phyloP scores from a whole-genome alignment of 179 eudicot species.

The Silene coronaria region DNA sequence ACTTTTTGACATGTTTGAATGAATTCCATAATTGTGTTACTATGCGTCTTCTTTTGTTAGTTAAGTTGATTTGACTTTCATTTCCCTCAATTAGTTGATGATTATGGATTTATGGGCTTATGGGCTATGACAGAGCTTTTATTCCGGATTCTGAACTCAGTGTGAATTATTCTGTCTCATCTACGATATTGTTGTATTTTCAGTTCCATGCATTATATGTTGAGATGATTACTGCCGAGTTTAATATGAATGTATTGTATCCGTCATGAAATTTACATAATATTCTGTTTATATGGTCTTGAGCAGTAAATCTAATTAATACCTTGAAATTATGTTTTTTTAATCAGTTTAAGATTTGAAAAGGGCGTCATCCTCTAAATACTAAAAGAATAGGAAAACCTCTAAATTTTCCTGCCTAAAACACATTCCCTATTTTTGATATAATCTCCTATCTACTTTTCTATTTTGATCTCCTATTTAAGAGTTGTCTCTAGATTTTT shows the following conservation, averaged over 20 bases:
- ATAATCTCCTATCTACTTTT: too few relatives aligned
- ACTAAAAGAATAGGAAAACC: too few relatives aligned
- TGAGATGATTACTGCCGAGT: not conserved
- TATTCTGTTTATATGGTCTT: not conserved
- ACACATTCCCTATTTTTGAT: too few relatives aligned
- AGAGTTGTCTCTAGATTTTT: too few relatives aligned
- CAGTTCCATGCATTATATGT: not conserved
- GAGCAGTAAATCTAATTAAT: not conserved
- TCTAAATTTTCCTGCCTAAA: too few relatives aligned
- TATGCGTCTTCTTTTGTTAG: not conserved
- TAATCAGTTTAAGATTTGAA: too few relatives aligned
- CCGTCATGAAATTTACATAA: not conserved
- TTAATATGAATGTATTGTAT: not conserved
- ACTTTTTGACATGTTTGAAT: not conserved
- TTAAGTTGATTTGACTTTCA: not conserved
- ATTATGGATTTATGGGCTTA: not conserved
- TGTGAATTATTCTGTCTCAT: too few relatives aligned
- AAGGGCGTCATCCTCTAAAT: too few relatives aligned
- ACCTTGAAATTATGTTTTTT: not conserved
- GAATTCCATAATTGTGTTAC: not conserved
- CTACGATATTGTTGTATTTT: not conserved
- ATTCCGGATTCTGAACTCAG: not conserved
- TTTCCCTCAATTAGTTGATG: not conserved
- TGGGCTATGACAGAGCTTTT: too few relatives aligned
- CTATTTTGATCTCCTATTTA: too few relatives aligned